These are phyloP conservation scores for Torrubiellomyces zombiae DNA, from an alignment of 2,329 filamentous ascomycete genomes.

Conservation along the genomic window DNA sequence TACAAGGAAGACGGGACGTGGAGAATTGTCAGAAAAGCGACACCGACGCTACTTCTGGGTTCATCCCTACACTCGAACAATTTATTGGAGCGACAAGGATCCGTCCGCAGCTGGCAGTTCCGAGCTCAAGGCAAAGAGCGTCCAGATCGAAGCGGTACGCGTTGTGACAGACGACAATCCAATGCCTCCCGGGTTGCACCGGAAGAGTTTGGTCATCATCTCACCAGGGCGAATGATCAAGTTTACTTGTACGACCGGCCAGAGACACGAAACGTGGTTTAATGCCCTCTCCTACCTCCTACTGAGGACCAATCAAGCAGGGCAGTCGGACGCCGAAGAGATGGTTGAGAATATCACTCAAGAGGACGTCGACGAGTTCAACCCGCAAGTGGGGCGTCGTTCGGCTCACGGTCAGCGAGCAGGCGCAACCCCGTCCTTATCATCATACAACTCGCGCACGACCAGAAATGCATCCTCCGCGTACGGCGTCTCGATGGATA, in stretches of 20 bases:
- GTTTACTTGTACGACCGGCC: constrained; percentile 85
- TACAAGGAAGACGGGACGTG: constrained; percentile 82
- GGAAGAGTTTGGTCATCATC: constrained; percentile 81
- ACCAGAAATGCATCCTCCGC: constrained; percentile 49
- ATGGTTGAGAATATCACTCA: constrained; percentile 38
- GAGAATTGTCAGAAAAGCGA: constrained; percentile 72
- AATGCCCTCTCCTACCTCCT: constrained; percentile 90
- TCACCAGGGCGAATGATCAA: constrained; percentile 81
- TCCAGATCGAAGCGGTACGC: constrained; percentile 81
- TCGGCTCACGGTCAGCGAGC: constrained; percentile 23
- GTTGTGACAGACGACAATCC: constrained; percentile 91
- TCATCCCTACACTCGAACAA: constrained; percentile 85
- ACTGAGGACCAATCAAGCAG: constrained; percentile 53
- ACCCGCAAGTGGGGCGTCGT: constrained; percentile 38
- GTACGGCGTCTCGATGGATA: constrained; percentile 28
- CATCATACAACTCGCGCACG: constrained; percentile 64
- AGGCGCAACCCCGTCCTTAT: constrained; percentile 48
- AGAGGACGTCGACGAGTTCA: constrained; percentile 64
- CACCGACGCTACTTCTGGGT: constrained; percentile 98
- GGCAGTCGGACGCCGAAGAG: constrained; percentile 44
- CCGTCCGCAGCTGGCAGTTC: constrained; percentile 62
- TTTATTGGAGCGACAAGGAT: constrained; percentile 93
- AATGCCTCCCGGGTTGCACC: constrained; percentile 83
- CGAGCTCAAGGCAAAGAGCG: constrained; percentile 71
- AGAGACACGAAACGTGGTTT: constrained; percentile 96